phyloP scores from a whole-genome alignment of 345 rosid genomes.

The Corchorus capsularis region DNA sequence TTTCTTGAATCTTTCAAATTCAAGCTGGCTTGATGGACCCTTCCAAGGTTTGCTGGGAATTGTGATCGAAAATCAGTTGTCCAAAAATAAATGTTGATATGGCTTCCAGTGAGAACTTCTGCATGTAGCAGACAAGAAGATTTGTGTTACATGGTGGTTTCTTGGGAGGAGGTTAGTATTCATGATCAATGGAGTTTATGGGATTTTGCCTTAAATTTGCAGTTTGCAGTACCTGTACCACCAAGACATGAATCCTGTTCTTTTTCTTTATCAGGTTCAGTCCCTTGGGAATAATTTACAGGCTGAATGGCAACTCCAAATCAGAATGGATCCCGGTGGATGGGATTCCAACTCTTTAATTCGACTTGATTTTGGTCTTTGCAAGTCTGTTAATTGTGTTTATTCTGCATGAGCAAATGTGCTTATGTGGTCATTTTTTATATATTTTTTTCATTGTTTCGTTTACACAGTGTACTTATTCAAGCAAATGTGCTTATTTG shows the following conservation, averaged over 20 bases:
- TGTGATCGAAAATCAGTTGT: background rate
- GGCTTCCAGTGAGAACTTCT: slow-evolving; percentile 17
- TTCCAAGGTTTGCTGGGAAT: too few relatives aligned
- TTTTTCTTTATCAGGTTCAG: slow-evolving; percentile 10
- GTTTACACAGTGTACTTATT: background rate
- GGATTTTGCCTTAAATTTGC: background rate
- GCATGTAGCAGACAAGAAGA: background rate
- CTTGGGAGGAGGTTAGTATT: background rate
- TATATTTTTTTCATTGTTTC: background rate
- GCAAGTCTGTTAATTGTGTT: background rate
- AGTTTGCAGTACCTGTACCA: background rate
- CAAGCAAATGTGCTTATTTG: slow-evolving; percentile 20
- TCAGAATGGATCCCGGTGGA: slow-evolving; percentile 19
- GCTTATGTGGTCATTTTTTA: background rate
- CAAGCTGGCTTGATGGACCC: background rate
- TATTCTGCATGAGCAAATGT: background rate
- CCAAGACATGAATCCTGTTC: slow-evolving; percentile 12
- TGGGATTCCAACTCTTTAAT: background rate
- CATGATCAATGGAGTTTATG: slow-evolving; percentile 19
- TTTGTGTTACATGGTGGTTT: background rate
- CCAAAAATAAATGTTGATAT: slow-evolving; percentile 6
- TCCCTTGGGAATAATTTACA: background rate
- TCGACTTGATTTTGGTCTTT: background rate
- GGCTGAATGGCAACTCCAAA: background rate
- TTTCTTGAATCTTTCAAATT: slow-evolving; percentile 5